Percentiles rank a stretch among this genome's conserved stretches.
These are phyloP conservation scores for Pseudogymnoascus sp. DNA, from an alignment of 2,329 filamentous ascomycete species.

Conservation along the genomic window DNA sequence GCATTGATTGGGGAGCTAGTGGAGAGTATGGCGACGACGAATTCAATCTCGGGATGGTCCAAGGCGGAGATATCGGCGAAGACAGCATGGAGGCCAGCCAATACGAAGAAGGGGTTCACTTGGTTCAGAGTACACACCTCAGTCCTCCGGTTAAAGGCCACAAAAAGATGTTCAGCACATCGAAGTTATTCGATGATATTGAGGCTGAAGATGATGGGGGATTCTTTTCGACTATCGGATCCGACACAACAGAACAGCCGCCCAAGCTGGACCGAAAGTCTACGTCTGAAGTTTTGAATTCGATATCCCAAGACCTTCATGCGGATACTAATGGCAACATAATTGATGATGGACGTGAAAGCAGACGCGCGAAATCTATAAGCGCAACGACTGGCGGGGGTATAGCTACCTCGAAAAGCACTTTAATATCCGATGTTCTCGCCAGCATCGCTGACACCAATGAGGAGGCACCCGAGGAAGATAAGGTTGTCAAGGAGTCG, in stretches of 20 bases:
- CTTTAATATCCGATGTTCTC: conserved; percentile 22
- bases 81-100: conserved; percentile 39
- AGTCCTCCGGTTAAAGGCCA: conserved; percentile 4
- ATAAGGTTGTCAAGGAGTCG: neutral
- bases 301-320: conserved; percentile 34
- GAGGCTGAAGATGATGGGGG: conserved; percentile 40
- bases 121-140: conserved; percentile 39
- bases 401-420: conserved; percentile 23
- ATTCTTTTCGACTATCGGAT: conserved; percentile 47
- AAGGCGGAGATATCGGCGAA: conserved; percentile 23
- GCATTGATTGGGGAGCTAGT: neutral
- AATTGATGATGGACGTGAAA: conserved; percentile 14
- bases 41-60: neutral
- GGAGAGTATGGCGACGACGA: conserved; percentile 9
- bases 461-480: conserved; percentile 25
- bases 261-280: conserved; percentile 56
- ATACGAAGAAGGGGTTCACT: conserved; percentile 62
- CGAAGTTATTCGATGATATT: conserved; percentile 33
- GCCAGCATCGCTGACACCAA: conserved; percentile 27
- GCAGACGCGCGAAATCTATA: conserved; percentile 14
- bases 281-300: conserved; percentile 57
- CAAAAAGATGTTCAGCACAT: conserved; percentile 20
- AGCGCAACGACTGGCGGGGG: conserved; percentile 20
- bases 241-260: conserved; percentile 23
- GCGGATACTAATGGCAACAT: conserved; percentile 16